These are phyloP conservation scores for Citrus maxima DNA, from an alignment of 345 rosid species.

Conservation along the genomic window DNA sequence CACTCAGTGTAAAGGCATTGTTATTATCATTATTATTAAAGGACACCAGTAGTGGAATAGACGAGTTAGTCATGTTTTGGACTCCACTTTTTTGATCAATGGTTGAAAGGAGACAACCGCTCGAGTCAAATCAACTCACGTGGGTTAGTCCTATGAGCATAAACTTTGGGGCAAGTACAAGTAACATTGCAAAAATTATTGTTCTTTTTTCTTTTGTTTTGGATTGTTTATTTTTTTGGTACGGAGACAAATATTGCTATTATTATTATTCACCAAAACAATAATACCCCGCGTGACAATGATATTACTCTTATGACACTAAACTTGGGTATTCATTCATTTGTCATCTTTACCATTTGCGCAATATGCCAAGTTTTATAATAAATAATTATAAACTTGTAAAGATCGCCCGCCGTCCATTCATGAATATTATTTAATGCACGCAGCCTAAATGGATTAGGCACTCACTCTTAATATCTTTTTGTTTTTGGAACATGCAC, in stretches of 20 bases:
- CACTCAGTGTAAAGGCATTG: not conserved
- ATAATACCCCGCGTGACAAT: too few relatives aligned
- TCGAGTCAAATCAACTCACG: conserved; percentile 10
- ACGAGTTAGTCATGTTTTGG: not conserved
- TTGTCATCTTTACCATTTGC: not conserved
- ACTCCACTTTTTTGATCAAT: not conserved
- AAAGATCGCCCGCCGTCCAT: not conserved
- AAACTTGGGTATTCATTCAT: too few relatives aligned
- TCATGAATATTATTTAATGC: not conserved
- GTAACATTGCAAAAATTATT: not conserved
- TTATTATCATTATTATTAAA: too few relatives aligned
- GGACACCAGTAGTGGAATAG: too few relatives aligned
- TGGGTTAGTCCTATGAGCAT: not conserved
- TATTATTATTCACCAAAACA: too few relatives aligned
- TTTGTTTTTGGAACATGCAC: not conserved
- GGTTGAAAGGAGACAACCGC: conserved; percentile 7
- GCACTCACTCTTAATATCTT: not conserved
- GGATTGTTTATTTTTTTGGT: not conserved
- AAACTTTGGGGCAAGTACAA: not conserved
- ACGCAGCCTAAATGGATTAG: not conserved
- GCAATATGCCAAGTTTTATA: not conserved
- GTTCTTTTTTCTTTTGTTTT: too few relatives aligned
- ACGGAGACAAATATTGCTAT: too few relatives aligned
- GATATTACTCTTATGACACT: too few relatives aligned
- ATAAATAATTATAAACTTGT: not conserved